A percentile compares a stretch with the other conserved stretches of the same genome.
phyloP scores from a whole-genome alignment of 1,139 yeast genomes.

The Candida albicans region DNA sequence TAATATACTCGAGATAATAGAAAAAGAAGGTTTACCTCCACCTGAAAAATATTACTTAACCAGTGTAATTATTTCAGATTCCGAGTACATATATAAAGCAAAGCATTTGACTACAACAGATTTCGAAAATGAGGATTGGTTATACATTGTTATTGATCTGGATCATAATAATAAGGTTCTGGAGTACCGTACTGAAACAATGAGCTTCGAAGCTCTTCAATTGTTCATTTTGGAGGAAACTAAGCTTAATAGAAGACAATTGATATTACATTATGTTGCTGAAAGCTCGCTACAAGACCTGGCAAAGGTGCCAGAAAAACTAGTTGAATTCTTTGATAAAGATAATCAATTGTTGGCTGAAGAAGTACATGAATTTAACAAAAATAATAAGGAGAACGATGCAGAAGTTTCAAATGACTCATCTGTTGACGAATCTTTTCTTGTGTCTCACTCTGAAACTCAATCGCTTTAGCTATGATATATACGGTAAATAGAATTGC shows the following conservation, averaged over 20 bases:
- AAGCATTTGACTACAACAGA: constrained; percentile 4
- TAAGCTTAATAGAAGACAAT: constrained; percentile 16
- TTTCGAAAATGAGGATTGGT: constrained; percentile 18
- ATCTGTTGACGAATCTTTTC: background rate
- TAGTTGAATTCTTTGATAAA: constrained; percentile 18
- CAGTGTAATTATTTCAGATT: constrained; percentile 32
- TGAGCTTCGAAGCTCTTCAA: constrained; percentile 23
- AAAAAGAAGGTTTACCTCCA: constrained; percentile 12
- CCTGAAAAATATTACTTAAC: constrained; percentile 25
- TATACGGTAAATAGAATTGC: no score
- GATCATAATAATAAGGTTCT: constrained; percentile 14
- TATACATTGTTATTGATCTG: constrained; percentile 14
- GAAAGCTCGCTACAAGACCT: constrained; percentile 12
- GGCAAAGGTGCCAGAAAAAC: constrained; percentile 14
- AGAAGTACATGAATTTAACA: constrained; percentile 6
- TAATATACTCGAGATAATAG: constrained; percentile 19
- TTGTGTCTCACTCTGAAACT: no score
- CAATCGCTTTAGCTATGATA: no score
- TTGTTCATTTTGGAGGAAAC: constrained; percentile 18
- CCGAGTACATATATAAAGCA: constrained; percentile 27
- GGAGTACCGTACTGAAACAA: constrained; percentile 20
- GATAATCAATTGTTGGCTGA: constrained; percentile 19
- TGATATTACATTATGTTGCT: constrained; percentile 23
- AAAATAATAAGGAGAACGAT: background rate
- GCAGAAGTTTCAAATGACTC: background rate